These are phyloP conservation scores for Mycena albidolilacea DNA, from an alignment of 768 basidiomycete species.

Conservation along the genomic window DNA sequence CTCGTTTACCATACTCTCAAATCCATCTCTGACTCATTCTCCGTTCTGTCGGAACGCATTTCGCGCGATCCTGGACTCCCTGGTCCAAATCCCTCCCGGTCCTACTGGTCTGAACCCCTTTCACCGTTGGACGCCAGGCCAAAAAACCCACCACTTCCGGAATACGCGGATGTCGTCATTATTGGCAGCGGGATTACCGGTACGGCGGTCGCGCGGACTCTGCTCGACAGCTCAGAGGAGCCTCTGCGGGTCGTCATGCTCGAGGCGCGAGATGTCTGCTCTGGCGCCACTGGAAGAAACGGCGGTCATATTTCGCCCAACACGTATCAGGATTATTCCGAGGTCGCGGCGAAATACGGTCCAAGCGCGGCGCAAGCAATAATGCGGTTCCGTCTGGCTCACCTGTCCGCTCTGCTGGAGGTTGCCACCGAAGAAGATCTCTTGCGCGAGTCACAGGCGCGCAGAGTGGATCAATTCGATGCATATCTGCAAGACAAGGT, in stretches of 20 bases:
- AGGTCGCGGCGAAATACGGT: constrained; percentile 64
- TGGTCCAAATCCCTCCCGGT: constrained; percentile 62
- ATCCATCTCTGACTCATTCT: constrained; percentile 40
- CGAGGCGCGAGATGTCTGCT: constrained; percentile 85
- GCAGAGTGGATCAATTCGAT: constrained; percentile 72
- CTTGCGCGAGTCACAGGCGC: constrained; percentile 67
- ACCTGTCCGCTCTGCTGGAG: constrained; percentile 63
- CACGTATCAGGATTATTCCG: constrained; percentile 70
- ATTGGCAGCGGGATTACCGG: constrained; percentile 88
- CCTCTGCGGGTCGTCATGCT: constrained; percentile 74
- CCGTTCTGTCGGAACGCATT: constrained; percentile 51
- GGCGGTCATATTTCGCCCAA: constrained; percentile 78
- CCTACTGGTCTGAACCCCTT: constrained; percentile 77
- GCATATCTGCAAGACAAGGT: constrained; percentile 61
- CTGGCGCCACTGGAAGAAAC: constrained; percentile 84
- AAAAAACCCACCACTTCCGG: constrained; percentile 46
- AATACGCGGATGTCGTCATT: constrained; percentile 76
- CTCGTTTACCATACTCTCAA: constrained; percentile 30
- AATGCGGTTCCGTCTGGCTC: constrained; percentile 73
- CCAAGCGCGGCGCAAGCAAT: constrained; percentile 62
- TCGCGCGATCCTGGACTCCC: constrained; percentile 69
- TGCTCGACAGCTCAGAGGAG: constrained; percentile 55
- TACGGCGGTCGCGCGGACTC: constrained; percentile 68
- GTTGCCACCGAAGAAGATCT: constrained; percentile 69
- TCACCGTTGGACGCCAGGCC: constrained; percentile 46